phyloP scores from a whole-genome alignment of 2,329 filamentous ascomycete genomes.

The Botryotinia calthae region DNA sequence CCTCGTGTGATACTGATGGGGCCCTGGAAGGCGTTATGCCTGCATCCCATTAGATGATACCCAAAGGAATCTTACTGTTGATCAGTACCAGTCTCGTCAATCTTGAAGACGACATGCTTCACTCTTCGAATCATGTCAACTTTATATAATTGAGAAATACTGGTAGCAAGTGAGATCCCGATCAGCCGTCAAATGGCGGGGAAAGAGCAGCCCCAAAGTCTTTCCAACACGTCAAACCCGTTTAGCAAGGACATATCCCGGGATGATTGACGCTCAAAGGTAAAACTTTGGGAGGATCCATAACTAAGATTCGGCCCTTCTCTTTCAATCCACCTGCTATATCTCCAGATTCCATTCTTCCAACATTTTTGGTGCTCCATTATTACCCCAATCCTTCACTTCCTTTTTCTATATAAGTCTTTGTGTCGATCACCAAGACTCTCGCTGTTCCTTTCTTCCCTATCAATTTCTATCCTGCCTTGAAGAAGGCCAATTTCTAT shows the following conservation, averaged over 20 bases:
- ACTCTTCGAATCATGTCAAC: background rate
- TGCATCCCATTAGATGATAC: background rate
- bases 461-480: background rate
- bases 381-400: background rate
- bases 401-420: conserved; percentile 10
- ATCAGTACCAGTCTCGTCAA: background rate
- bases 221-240: background rate
- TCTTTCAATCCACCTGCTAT: conserved; percentile 1
- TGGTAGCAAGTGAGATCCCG: background rate
- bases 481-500: background rate
- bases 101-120: background rate
- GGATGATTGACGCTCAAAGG: background rate
- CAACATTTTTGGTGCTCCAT: conserved; percentile 12
- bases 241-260: conserved; percentile 6
- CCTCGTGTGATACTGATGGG: background rate
- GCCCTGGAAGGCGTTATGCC: background rate
- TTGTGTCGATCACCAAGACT: conserved; percentile 4
- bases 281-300: conserved; percentile 3
- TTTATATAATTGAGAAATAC: background rate
- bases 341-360: conserved; percentile 9
- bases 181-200: background rate
- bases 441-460: background rate
- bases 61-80: background rate
- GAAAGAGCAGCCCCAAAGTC: conserved; percentile 2
- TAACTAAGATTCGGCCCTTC: conserved; percentile 16